Evolutionary conservation across 2,329 filamentous ascomycete genomes (phyloP).

Genomic region (Fusarium guadeloupense): DNA sequence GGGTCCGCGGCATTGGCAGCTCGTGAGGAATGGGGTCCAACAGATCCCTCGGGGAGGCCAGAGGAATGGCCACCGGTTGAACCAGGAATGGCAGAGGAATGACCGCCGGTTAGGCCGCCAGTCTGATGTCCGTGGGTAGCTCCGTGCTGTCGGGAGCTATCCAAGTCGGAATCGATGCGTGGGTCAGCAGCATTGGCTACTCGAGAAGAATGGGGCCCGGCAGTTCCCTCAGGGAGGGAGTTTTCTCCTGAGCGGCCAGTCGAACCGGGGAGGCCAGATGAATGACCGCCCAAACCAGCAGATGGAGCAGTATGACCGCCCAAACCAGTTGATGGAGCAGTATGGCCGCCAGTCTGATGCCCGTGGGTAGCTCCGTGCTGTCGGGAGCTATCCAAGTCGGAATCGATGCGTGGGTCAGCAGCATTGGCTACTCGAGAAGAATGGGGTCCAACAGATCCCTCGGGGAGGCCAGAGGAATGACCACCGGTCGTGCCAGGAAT

Average conservation of each 20-base stretch:
- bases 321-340: constrained; percentile 25
- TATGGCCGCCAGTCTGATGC: constrained; percentile 19
- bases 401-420: constrained; percentile 63
- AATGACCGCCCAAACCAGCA: not conserved
- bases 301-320: constrained; percentile 9
- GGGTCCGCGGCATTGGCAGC: constrained; percentile 62
- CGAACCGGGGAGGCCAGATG: not conserved
- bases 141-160: constrained; percentile 41
- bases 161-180: constrained; percentile 62
- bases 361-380: constrained; percentile 45
- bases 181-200: constrained; percentile 53
- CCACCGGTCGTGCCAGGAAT: too few relatives aligned
- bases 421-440: constrained; percentile 51
- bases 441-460: constrained; percentile 36
- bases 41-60: constrained; percentile 33
- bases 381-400: constrained; percentile 53
- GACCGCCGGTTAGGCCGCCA: too few relatives aligned
- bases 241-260: constrained; percentile 10
- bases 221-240: constrained; percentile 31
- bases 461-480: constrained; percentile 11
- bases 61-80: not conserved
- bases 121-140: too few relatives aligned
- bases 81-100: constrained; percentile 16
- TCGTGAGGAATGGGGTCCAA: constrained; percentile 57
- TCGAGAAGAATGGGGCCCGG: constrained; percentile 51